Base-by-base conservation (phyloP, 805 yeast genomes). In the Wickerhamiella musiphila region DNA sequence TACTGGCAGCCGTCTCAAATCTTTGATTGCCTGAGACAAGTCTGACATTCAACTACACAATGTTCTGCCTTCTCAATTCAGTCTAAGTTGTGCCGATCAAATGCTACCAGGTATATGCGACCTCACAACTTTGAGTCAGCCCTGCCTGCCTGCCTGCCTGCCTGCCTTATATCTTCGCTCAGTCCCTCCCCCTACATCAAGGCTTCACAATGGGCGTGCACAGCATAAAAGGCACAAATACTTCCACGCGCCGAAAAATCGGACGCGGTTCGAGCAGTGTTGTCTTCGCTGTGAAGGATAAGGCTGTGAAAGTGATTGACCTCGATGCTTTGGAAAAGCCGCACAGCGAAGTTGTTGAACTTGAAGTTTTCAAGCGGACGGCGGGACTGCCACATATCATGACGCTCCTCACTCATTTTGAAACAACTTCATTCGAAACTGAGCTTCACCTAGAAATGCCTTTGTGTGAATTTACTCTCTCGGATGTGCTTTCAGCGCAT, bases 11-110 rank as follows among this genome's bases (percentile, higher is more conserved):
- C 98, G 56, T 14, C 68, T 68, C 2, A 81, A 74, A 53, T 86
- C 98, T 35, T 82, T 63, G 31, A 58, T 52, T 2, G 83, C 82
- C 52, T 86, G 98, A 6, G 66, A 77, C 90, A n/a, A n/a, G n/a
- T n/a, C n/a, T n/a, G n/a, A 47, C 82, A 94, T 31, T 55, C 56
- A 31, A 23, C 19, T 33, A 39, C 18, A 20, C 10, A 8, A 20
- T 20, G 11, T n/a, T 23, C n/a, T n/a, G n/a, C n/a, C n/a, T n/a
- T n/a, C n/a, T n/a, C n/a, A n/a, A n/a, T n/a, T n/a, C n/a, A n/a
- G n/a, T n/a, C n/a, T n/a, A n/a, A n/a, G n/a, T n/a, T n/a, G n/a
- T n/a, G n/a, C n/a, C n/a, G n/a, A n/a, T n/a, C n/a, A n/a, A n/a
- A n/a, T n/a, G n/a, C n/a, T n/a, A n/a, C n/a, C n/a, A n/a, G n/a